phyloP scores from a whole-genome alignment of 768 basidiomycete species.

The Plicaturopsis crispa region DNA sequence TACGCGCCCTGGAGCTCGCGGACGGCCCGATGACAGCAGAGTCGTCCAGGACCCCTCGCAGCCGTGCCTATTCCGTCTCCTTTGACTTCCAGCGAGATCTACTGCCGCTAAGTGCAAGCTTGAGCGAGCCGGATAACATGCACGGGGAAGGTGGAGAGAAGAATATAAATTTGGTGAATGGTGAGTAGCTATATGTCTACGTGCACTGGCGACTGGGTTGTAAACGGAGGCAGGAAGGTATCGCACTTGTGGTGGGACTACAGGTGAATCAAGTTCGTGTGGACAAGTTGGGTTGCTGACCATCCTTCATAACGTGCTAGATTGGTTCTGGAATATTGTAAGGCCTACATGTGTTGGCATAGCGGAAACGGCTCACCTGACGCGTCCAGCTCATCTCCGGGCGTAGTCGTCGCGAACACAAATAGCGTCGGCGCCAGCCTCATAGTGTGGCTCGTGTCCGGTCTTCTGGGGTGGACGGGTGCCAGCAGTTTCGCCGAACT shows the following conservation, averaged over 20 bases:
- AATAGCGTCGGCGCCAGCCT: constrained; percentile 88
- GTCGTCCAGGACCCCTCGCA: constrained; percentile 17
- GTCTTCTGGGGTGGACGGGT: constrained; percentile 89
- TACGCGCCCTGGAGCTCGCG: constrained; percentile 73
- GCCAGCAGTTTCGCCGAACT: constrained; percentile 92
- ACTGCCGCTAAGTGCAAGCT: constrained; percentile 68
- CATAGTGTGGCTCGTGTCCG: constrained; percentile 76
- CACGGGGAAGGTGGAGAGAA: constrained; percentile 52
- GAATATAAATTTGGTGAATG: constrained; percentile 69
- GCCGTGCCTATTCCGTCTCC: constrained; percentile 60
- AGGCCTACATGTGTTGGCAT: constrained; percentile 14
- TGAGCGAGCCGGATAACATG: constrained; percentile 59
- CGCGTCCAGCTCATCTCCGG: constrained; percentile 72
- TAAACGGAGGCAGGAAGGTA: too few species aligned
- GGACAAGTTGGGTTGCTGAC: neutral
- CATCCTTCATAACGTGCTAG: constrained; percentile 23
- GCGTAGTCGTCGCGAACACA: constrained; percentile 83
- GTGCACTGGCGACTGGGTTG: too few species aligned
- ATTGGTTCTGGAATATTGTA: constrained; percentile 95
- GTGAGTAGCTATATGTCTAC: constrained; percentile 29
- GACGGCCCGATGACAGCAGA: constrained; percentile 43
- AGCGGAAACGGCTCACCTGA: constrained; percentile 3
- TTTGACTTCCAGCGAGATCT: constrained; percentile 78
- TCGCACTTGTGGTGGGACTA: constrained; percentile 76
- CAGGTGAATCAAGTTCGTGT: constrained; percentile 41